Conservation (phyloP, 2,329 filamentous ascomycete species). For the Fusarium tjaetaba region DNA sequence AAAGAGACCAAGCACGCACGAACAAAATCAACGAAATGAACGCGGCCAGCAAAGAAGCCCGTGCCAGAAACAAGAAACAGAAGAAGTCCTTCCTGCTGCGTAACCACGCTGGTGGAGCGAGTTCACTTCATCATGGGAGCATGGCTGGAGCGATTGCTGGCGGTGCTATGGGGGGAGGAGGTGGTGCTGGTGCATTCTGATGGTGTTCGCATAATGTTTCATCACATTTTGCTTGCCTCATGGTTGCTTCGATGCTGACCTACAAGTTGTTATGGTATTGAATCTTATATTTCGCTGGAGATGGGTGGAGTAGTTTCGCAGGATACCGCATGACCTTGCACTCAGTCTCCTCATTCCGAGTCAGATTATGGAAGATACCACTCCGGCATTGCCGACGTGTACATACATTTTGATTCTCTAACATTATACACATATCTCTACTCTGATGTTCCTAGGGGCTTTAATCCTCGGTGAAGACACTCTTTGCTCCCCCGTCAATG, state of each 20-base stretch:
- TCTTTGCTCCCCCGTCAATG: conserved; percentile 20
- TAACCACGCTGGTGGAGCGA: background rate
- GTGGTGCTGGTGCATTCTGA: background rate
- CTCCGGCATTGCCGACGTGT: no score
- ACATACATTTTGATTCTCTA: background rate
- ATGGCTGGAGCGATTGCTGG: background rate
- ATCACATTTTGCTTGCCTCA: no score
- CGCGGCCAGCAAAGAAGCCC: background rate
- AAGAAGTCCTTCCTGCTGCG: background rate
- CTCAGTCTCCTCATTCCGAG: no score
- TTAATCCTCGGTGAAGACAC: background rate
- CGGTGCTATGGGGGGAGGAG: background rate
- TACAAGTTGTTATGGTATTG: background rate
- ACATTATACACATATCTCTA: background rate
- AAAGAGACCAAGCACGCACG: background rate
- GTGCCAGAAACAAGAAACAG: background rate
- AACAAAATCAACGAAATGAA: background rate
- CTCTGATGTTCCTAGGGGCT: background rate
- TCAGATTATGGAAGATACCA: background rate
- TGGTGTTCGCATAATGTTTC: no score
- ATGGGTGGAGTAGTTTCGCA: background rate
- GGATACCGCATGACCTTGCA: no score
- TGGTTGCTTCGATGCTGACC: background rate
- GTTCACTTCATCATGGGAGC: background rate
- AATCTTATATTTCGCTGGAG: background rate